A percentile compares a stretch with the other conserved stretches of the same genome.
Evolutionary conservation across 495 filamentous ascomycete genomes (phyloP).

Genomic region (Penicillium herquei): DNA sequence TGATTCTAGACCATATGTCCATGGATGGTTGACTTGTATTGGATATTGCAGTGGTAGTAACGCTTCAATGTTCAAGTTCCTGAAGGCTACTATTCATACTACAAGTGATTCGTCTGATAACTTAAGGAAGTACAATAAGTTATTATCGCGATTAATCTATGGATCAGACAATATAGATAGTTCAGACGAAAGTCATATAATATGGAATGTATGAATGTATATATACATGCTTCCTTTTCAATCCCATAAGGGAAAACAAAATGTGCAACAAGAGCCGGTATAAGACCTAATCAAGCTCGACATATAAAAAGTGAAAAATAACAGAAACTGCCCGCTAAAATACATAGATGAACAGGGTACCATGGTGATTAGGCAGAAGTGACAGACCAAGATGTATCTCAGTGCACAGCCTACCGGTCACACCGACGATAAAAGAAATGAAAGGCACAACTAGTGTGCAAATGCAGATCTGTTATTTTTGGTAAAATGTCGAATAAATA

Average conservation of each 20-base stretch:
- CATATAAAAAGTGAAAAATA: not conserved
- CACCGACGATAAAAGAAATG: not conserved
- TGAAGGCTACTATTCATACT: no score
- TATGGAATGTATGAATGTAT: no score
- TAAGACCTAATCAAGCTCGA: not conserved
- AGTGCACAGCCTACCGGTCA: not conserved
- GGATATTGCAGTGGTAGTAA: no score
- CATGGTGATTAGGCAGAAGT: not conserved
- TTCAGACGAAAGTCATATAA: no score
- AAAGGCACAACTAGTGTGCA: not conserved
- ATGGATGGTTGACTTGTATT: no score
- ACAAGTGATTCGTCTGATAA: no score
- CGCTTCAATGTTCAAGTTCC: no score
- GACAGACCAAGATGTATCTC: not conserved
- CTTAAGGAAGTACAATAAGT: no score
- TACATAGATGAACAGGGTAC: slow-evolving; percentile 2
- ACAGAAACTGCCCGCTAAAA: slow-evolving; percentile 31
- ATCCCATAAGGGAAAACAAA: not conserved
- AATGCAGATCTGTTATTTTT: not conserved
- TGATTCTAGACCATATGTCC: no score
- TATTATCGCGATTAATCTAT: no score
- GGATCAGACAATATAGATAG: no score
- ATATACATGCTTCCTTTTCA: not conserved
- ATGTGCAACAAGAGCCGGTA: not conserved
- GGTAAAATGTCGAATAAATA: not conserved